Conservation (phyloP, 2,329 filamentous ascomycete species). For the Paramyrothecium roridum region DNA sequence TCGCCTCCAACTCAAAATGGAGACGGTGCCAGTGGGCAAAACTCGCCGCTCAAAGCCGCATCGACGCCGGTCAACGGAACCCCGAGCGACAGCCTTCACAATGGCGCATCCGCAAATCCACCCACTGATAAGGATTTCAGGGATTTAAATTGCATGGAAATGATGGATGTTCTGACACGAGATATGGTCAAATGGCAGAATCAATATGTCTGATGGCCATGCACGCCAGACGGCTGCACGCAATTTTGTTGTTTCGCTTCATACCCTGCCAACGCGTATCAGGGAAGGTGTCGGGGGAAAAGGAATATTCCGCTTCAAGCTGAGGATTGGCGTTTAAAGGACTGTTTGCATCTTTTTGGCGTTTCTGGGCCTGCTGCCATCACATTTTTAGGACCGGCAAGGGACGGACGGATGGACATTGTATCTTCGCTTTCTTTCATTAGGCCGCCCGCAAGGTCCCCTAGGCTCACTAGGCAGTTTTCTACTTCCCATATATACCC, state of each 20-base stretch:
- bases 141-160: constrained; percentile 74
- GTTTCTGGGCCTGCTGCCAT: constrained; percentile 13
- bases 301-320: constrained; percentile 1
- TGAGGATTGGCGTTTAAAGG: constrained; percentile 13
- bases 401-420: constrained; percentile 7
- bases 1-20: constrained; percentile 39
- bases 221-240: no score
- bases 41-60: constrained; percentile 34
- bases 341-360: constrained; percentile 16
- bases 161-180: constrained; percentile 84
- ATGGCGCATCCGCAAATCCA: constrained; percentile 18
- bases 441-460: neutral
- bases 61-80: constrained; percentile 33
- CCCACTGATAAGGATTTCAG: constrained; percentile 58
- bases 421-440: constrained; percentile 8
- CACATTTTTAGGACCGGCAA: no score
- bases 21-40: constrained; percentile 32
- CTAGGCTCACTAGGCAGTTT: neutral
- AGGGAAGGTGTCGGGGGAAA: no score
- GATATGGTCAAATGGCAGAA: constrained; percentile 85
- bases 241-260: no score
- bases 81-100: constrained; percentile 10
- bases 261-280: no score
- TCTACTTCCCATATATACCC: neutral
- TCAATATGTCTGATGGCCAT: constrained; percentile 46